Base-by-base conservation (phyloP, 768 basidiomycete species). In the Amanita subjunquillea region DNA sequence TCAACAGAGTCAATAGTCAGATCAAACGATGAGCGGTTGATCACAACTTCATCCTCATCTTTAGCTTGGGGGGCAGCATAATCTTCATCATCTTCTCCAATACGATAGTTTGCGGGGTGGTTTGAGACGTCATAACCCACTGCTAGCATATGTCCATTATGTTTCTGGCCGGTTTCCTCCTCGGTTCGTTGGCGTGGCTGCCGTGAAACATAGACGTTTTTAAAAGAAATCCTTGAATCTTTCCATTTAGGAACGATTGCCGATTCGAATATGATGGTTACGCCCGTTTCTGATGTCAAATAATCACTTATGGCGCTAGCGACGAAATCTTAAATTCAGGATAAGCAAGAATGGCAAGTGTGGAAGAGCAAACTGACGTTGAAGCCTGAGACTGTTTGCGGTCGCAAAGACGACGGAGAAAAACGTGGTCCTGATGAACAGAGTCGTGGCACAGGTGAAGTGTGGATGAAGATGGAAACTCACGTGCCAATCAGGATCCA, bases 161-260 rank as follows among this genome's bases (percentile, higher is more conserved):
- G 62, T 7, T 32, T 60, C 54, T 59, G 59, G 17, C 55, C 60
- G 32, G 55, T 37, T 15, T 55, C 36, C 12, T 56, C 50, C 7
- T 60, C 29, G 4, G 59, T 27, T 22, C n/a, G 56, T 8, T 64
- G 55, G 29, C 60, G 55, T 2, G 90, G 87, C 4, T 91, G 77
- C 8, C 91, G 83, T 22, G 92, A 94, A 43, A 99, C 75, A 60
- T 89, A 98, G 41, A 98, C 94, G 59, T 97, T 96, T 65, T 91
- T 91, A 77, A 99, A 95, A 0, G 93, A 93, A 50, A 99, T 85
- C 12, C 87, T 85, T 8, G 92, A 94, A 60, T 94, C 91, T 56
- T 91, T 89, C 92, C 94, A 96, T 65, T 91, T 93, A 2, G 96
- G 95, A 8, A 98, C 94, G 59, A 98, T 94, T 29, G 96, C 96